phyloP scores from a whole-genome alignment of 306 rosid species.

The Vigna angularis region DNA sequence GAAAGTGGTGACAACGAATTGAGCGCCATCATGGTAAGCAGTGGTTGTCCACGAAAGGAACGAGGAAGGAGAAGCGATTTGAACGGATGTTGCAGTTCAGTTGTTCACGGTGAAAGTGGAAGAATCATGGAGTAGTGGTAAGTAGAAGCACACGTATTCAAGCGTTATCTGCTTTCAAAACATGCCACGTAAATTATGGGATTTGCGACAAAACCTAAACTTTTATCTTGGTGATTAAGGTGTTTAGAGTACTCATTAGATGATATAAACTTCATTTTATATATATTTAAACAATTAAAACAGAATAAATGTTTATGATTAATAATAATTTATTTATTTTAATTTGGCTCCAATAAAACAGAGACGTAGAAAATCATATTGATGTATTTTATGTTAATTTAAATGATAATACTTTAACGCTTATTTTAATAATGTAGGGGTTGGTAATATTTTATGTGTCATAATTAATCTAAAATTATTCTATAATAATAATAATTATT shows the following conservation, averaged over 20 bases:
- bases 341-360: background rate
- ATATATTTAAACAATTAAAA: background rate
- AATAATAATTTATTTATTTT: background rate
- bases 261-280: background rate
- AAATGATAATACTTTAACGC: too few relatives aligned
- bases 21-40: slow-evolving; percentile 55
- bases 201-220: too few relatives aligned
- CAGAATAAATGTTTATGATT: background rate
- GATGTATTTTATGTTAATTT: too few relatives aligned
- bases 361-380: too few relatives aligned
- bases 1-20: slow-evolving; percentile 62
- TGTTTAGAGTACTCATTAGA: background rate
- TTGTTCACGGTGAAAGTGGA: background rate
- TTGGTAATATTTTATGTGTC: too few relatives aligned
- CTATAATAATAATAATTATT: too few relatives aligned
- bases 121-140: slow-evolving; percentile 19
- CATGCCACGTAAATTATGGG: background rate
- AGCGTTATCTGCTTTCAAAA: slow-evolving; percentile 36
- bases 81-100: background rate
- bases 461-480: too few relatives aligned
- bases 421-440: too few relatives aligned
- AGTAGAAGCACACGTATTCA: slow-evolving; percentile 41
- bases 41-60: background rate
- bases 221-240: too few relatives aligned
- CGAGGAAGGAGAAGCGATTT: slow-evolving; percentile 12